Evolutionary conservation across 345 rosid species (phyloP).

Genomic region (Abelmoschus esculentus): DNA sequence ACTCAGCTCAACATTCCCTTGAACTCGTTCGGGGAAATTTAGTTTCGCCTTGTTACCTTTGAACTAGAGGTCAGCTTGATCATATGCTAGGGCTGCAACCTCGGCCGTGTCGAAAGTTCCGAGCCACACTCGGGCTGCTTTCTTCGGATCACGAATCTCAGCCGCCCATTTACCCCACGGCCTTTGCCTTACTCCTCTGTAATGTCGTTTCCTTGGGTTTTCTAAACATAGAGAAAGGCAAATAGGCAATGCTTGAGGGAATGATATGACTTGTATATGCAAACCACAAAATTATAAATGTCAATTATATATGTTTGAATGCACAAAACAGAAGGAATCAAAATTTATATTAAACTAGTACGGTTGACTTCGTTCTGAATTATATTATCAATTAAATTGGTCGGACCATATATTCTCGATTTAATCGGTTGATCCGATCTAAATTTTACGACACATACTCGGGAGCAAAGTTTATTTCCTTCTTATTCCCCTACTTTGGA

Average conservation of each 20-base stretch:
- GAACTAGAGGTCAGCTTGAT: slow-evolving; percentile 79
- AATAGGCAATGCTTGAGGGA: neutral
- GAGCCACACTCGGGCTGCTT: slow-evolving; percentile 77
- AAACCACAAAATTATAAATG: neutral
- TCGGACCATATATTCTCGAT: too few species aligned
- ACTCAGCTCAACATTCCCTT: slow-evolving; percentile 30
- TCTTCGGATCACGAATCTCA: slow-evolving; percentile 77
- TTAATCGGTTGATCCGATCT: too few species aligned
- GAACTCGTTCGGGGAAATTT: slow-evolving; percentile 80
- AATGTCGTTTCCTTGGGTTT: slow-evolving; percentile 50
- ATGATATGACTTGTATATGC: neutral
- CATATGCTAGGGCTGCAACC: slow-evolving; percentile 86
- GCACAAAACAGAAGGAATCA: too few species aligned
- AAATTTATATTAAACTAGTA: too few species aligned
- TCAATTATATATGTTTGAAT: neutral
- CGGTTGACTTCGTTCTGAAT: too few species aligned
- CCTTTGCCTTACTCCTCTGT: slow-evolving; percentile 93
- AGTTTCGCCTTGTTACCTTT: slow-evolving; percentile 93
- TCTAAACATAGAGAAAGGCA: slow-evolving; percentile 29
- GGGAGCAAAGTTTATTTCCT: too few species aligned
- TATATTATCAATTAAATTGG: too few species aligned
- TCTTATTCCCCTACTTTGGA: too few species aligned
- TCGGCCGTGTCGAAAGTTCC: slow-evolving; percentile 86
- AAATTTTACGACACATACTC: too few species aligned
- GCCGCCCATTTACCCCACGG: slow-evolving; percentile 99